Conservation (phyloP, 176 grass and related monocot species). For the Cenchrus purpureus region DNA sequence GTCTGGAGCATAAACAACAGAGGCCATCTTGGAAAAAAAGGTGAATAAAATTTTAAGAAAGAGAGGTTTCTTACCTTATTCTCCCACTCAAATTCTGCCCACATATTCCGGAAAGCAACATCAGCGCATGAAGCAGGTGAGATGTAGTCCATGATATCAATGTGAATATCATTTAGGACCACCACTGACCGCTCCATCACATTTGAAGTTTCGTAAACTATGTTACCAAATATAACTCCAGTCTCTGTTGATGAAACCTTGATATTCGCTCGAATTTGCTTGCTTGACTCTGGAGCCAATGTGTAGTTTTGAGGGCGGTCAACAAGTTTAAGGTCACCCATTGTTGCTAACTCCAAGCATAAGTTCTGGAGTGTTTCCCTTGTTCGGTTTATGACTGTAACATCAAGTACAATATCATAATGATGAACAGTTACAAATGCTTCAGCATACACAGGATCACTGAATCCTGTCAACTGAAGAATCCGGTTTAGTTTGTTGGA, state of each 20-base stretch:
- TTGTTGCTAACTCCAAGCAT: conserved; percentile 69
- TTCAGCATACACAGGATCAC: conserved; percentile 73
- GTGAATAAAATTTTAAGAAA: background rate
- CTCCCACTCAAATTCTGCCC: conserved; percentile 84
- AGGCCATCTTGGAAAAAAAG: background rate
- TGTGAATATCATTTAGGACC: conserved; percentile 76
- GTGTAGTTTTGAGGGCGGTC: conserved; percentile 73
- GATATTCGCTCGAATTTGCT: conserved; percentile 72
- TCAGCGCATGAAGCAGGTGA: conserved; percentile 64
- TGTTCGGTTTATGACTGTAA: conserved; percentile 68
- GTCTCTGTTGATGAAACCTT: conserved; percentile 83
- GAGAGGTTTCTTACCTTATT: conserved; percentile 54
- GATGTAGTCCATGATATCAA: conserved; percentile 88
- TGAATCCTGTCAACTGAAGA: conserved; percentile 72
- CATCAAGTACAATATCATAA: conserved; percentile 79
- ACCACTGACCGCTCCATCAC: conserved; percentile 69
- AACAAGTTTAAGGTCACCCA: conserved; percentile 79
- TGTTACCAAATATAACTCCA: conserved; percentile 75
- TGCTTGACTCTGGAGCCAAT: conserved; percentile 65
- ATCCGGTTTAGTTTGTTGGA: conserved; percentile 60
- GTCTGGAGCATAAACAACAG: background rate
- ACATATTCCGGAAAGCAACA: conserved; percentile 80
- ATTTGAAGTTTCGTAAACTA: conserved; percentile 76
- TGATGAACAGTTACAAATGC: conserved; percentile 70
- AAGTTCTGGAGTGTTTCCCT: conserved; percentile 75